Conservation (phyloP, 371 early-diverging fungal species). For the Lichtheimia ramosa region DNA sequence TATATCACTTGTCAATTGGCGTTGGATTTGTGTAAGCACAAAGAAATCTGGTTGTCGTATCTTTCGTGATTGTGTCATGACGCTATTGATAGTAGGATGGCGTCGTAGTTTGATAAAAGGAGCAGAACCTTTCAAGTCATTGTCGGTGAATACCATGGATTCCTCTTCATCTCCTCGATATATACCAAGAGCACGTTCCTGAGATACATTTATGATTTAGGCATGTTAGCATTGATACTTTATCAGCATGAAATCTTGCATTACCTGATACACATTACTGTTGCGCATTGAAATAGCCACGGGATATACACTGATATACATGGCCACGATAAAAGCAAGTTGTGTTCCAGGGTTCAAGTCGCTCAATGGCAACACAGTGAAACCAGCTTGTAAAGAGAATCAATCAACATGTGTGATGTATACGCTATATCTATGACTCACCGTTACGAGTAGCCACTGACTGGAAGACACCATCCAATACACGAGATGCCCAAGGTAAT, state of each 20-base stretch:
- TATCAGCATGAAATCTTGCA: background rate
- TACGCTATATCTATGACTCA: constrained; percentile 7
- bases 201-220: background rate
- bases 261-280: constrained; percentile 53
- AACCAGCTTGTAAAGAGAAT: constrained; percentile 31
- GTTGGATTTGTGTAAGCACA: constrained; percentile 47
- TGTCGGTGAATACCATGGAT: constrained; percentile 17
- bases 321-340: constrained; percentile 47
- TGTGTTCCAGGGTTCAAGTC: constrained; percentile 49
- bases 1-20: constrained; percentile 48
- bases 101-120: constrained; percentile 29
- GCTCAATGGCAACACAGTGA: constrained; percentile 37
- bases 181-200: constrained; percentile 52
- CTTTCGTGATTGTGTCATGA: constrained; percentile 34
- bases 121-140: constrained; percentile 18
- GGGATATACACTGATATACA: constrained; percentile 56
- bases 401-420: background rate
- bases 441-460: constrained; percentile 50
- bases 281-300: constrained; percentile 54
- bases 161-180: constrained; percentile 34
- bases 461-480: constrained; percentile 50
- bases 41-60: constrained; percentile 44
- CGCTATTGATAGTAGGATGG: constrained; percentile 35
- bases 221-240: background rate
- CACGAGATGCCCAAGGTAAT: constrained; percentile 41